Base-by-base conservation (phyloP, 306 rosid species). In the Boehmeria nivea region DNA sequence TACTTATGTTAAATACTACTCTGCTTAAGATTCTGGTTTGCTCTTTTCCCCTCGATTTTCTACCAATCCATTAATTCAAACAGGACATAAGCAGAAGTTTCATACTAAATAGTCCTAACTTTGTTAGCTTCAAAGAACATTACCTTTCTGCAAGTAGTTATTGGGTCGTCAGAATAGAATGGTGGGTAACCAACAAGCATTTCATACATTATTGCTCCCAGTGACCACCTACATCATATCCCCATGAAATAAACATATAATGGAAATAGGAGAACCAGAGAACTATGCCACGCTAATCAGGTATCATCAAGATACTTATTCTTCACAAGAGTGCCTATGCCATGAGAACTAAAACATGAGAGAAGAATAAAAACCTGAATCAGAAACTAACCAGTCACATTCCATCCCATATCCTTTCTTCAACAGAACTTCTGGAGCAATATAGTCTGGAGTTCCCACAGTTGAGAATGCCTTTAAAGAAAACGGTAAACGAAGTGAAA, bases 391-490 rank as follows among this genome's bases (percentile, higher is more conserved):
- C 98, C 98, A 91, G 72, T 91, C 98, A 31, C 98, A 91, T 76
- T 91, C 98, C 96, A 91, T 91, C 64, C 98, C 98, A 70, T 91
- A 91, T 84, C 98, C 98, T 67, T 91, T 91, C 66, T 91, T 91
- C 79, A 87, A 44, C 54, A 87, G 71, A 48, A 91, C 98, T 82
- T 91, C 98, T 63, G 98, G 98, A 60, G 98, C 98, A 72, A 91
- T 91, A 73, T 91, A 91, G 64, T 91, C 98, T 2, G 98, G 96
- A 47, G 98, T 91, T 72, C 98, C 98, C 63, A 91, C 98, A 19
- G 98, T 91, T 68, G 98, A 87, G 79, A 91, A 91, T 66, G 98
- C 98, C 98, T 90, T 57, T 52, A 62, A 70, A 55, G 20, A 33
- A 24, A 52, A 39, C 70, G n/a, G 54, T 65, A 57, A 53, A 10